Base-by-base conservation (phyloP, 2,329 filamentous ascomycete genomes). In the Huntiella abstrusa region DNA sequence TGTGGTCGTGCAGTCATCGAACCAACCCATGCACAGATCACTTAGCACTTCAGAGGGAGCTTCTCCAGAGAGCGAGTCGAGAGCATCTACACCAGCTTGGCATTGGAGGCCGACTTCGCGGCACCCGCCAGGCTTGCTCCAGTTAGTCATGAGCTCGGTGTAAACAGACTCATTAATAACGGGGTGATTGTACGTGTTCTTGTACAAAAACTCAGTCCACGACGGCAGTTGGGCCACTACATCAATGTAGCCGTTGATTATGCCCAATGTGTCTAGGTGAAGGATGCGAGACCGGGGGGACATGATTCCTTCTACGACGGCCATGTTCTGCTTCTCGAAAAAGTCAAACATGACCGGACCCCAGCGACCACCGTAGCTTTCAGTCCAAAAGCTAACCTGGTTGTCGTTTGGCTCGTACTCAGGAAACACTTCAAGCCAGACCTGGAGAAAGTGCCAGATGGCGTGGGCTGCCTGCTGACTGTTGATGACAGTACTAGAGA, bases 171-270 rank as follows among this genome's bases (percentile, higher is more conserved):
- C 36, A 33, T 44, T 44, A 16, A 28, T 63, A 5, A 55, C 52
- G 1, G 52, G 49, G 1, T 59, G 57, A 51, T 63, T 57, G 10
- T 69, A 70, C 10, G 40, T 75, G 56, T 82, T 83, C 55, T 75
- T 73, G 49, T 66, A 65, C 8, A 41, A 13, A 33, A 41, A 41
- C 5, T 41, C 40, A 10, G 15, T n/a, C 28, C 72, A 75, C 53
- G 61, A 71, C 2, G 71, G 69, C 3, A 64, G 63, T 59, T 84
- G 77, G 1, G 75, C 65, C 32, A 75, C 57, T 53, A 71, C 66
- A 55, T 86, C 82, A 33, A 85, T 63, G 52, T 77, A 73, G 11
- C 79, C 80, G 56, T 85, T 83, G 49, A 83, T 64, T 49, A 85
- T 80, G 17, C 80, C 79, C 0, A 85, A 59, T 0, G 78, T 73